Base-by-base conservation (phyloP, 2,329 filamentous ascomycete genomes). In the Myriosclerotinia scirpicola region DNA sequence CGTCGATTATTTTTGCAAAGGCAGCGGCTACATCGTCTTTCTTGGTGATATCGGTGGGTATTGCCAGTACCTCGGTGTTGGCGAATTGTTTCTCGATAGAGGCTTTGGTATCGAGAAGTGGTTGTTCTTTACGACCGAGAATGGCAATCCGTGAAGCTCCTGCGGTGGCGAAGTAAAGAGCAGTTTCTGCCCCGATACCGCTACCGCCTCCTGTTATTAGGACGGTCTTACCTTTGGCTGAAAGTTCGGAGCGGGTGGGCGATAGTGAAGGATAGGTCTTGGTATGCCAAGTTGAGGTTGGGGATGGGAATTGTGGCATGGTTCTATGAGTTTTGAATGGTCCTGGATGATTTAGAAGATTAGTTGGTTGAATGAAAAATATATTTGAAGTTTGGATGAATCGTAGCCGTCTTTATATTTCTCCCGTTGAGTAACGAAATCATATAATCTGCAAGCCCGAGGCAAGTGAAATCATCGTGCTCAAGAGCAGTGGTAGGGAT, bases 151-250 rank as follows among this genome's bases (percentile, higher is more conserved):
- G 74, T 54, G 77, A 73, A 0, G 81, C 81, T 9, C 81, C 80
- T 65, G 82, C 80, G 69, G 73, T 55, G 14, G 81, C 81, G 63
- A 83, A 84, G 68, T 71, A 73, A 34, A 62, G 73, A 7, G 80
- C 80, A 7, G 78, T 82, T 58, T 76, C 79, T 53, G 75, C 76
- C 44, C 81, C 81, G 48, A 84, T 83, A 8, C 81, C 81, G 14
- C 72, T 78, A 4, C 80, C 80, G 0, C 79, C 80, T 26, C 81
- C 81, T 4, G 81, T 83, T 17, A 81, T 69, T 5, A 81, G 5
- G 14, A 82, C 70, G 9, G 72, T 77, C 68, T 80, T 81, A 61
- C 76, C 77, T 60, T 73, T 75, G 61, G 75, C 77, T 30, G 78
- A 79, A 53, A 82, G 76, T 59, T 77, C 76, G 1, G 81, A 77